Evolutionary conservation across 148 eudicot species (phyloP), one percentile per base, ranked within the genome.

Genomic region (Salicornia ramosissima): DNA sequence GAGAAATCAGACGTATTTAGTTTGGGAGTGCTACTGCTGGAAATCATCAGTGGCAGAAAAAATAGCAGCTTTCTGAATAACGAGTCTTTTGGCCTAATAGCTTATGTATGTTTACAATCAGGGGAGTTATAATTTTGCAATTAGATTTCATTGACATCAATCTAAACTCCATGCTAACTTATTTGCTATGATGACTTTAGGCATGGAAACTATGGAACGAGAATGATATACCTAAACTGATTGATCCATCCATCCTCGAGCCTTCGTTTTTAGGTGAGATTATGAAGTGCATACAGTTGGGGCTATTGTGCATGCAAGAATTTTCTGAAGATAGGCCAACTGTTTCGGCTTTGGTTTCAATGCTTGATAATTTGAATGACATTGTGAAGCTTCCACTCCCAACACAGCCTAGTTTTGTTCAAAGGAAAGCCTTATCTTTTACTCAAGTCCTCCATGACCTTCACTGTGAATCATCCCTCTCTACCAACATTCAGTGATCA

Each of bases 181-280:
- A 58, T n/a, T 22, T 18, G 14, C 15, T n/a, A 13, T 56, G 11
- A 15, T 56, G 54, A 3, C 59, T 70, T 70, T 61, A 86, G 90
- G 90, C 86, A 62, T 88, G 93, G 90, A 84, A 72, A 49, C 30
- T 84, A 54, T 88, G 88, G 90, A 74, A 50, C 9, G 82, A 82
- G 28, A 80, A 78, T 8, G 71, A 74, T 57, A 67, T 51, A 11
- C 2, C n/a, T 54, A 25, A 62, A 39, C 26, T 86, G 53, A 69
- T 79, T 0, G 87, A 88, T 70, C 64, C 74, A 24, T 22, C 53
- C 0, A 52, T 83, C 28, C 25, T 30, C 3, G 60, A 55, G 55
- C 49, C 72, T 7, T 18, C n/a, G 25, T 75, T 28, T 10, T 19
- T 58, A 50, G 25, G 5, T 22, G 82, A 80, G 67, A 78, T 84